Base-by-base conservation (phyloP, 1,284 basidiomycete genomes). In the Ustilago sp. region DNA sequence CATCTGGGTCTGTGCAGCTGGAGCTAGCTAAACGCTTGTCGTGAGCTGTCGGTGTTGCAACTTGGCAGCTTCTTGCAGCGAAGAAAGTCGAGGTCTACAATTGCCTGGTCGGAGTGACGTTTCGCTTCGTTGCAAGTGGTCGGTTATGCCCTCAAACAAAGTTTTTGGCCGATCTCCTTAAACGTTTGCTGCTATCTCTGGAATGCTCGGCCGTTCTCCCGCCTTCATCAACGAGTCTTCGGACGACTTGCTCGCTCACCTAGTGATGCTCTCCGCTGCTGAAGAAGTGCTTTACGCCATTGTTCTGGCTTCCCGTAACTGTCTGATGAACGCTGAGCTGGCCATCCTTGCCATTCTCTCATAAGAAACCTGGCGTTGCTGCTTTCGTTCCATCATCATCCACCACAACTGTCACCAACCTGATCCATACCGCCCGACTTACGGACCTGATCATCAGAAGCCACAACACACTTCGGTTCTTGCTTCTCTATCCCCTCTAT, bases 11-110 rank as follows among this genome's bases (percentile, higher is more conserved):
- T 12, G 19, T 11, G 48, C 23, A 4, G 31, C 9, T 15, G 28
- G 4, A 6, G 28, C 23, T 28, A 28, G 23, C 23, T 28, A 28
- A 28, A 28, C 23, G 23, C 2, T 28, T 28, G 23, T 28, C 3
- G 23, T 28, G 23, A 3, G 23, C 51, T 17, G 51, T 54, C 52
- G 52, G 35, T 38, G 15, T 54, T 38, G 23, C 35, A 34, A 51
- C 31, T 51, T 28, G 5, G 48, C 48, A 51, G 23, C 8, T 38
- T 54, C 52, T 54, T 19, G 34, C 52, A 38, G 52, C 52, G 34
- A 36, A 36, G 52, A 54, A 45, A 41, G 31, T 13, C 8, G 15
- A 28, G 3, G 23, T 28, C 23, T 28, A 28, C 23, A 28, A 3
- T 28, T 28, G 48, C 28, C n/a, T 32, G 48, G 31, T 32, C 9